phyloP scores from a whole-genome alignment of 2,329 filamentous ascomycete genomes.

The Trichoderma arundinaceum region DNA sequence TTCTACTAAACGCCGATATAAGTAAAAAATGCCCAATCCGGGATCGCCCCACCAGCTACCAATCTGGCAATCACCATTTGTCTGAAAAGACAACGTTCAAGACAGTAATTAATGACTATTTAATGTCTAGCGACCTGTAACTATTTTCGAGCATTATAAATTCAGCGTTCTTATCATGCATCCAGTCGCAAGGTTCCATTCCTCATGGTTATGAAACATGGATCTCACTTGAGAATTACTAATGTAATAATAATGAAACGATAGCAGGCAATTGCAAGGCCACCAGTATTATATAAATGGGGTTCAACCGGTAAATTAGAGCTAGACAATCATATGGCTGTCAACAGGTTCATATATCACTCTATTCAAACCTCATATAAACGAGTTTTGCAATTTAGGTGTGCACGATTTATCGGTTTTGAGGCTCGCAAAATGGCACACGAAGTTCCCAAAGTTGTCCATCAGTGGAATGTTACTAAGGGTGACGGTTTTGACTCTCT shows the following conservation, averaged over 20 bases:
- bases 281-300: not conserved
- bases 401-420: not conserved
- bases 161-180: not conserved
- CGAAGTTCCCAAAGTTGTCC: not conserved
- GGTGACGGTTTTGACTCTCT: slow-evolving; percentile 5
- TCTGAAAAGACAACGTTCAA: slow-evolving; percentile 6
- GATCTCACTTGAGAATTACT: not conserved
- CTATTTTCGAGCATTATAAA: not conserved
- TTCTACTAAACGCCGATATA: not conserved
- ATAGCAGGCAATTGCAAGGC: not conserved
- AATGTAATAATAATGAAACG: not conserved
- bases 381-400: not conserved
- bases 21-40: not conserved
- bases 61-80: not conserved
- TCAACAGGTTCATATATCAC: not conserved
- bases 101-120: slow-evolving; percentile 6
- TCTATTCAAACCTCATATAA: not conserved
- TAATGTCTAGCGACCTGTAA: not conserved
- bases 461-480: not conserved
- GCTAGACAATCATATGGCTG: not conserved
- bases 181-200: not conserved
- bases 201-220: not conserved
- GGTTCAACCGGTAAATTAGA: not conserved
- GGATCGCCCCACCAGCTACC: not conserved
- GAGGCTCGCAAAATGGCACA: not conserved